These are phyloP conservation scores for Neurospora terricola DNA, from an alignment of 495 filamentous ascomycete species.

Conservation along the genomic window DNA sequence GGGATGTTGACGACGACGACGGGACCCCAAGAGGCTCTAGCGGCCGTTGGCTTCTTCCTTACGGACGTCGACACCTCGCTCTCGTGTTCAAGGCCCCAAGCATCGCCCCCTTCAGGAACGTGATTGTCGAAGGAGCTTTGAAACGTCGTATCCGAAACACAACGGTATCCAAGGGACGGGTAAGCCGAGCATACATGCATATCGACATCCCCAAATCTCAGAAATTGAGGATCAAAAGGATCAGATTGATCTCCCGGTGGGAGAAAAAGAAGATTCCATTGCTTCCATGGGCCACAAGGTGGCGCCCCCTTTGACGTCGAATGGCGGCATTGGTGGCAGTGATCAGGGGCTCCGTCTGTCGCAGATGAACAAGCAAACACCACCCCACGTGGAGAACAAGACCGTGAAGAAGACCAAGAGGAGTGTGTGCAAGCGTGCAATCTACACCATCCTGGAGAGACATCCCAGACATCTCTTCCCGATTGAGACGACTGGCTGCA, in stretches of 20 bases:
- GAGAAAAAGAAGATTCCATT: background rate
- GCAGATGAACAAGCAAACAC: background rate
- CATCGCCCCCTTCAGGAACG: background rate
- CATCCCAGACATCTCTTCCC: background rate
- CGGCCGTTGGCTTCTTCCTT: background rate
- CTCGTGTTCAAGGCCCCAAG: background rate
- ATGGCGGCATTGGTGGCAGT: background rate
- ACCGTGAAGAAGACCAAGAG: background rate
- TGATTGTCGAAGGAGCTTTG: background rate
- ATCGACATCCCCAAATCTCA: background rate
- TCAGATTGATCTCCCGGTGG: background rate
- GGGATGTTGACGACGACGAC: background rate
- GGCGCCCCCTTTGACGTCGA: background rate
- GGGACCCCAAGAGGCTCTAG: background rate
- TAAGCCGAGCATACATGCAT: background rate
- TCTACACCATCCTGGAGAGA: background rate
- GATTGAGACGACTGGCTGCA: background rate
- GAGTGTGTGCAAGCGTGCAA: background rate
- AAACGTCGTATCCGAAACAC: background rate
- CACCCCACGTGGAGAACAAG: background rate
- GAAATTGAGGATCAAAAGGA: background rate
- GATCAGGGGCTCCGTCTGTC: background rate
- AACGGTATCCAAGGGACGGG: background rate
- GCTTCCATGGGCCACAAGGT: background rate
- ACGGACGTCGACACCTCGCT: background rate